Percentiles rank a stretch among this genome's conserved stretches.
Evolutionary conservation across 2,329 filamentous ascomycete genomes (phyloP).

Genomic region (Aquanectria penicillioides): DNA sequence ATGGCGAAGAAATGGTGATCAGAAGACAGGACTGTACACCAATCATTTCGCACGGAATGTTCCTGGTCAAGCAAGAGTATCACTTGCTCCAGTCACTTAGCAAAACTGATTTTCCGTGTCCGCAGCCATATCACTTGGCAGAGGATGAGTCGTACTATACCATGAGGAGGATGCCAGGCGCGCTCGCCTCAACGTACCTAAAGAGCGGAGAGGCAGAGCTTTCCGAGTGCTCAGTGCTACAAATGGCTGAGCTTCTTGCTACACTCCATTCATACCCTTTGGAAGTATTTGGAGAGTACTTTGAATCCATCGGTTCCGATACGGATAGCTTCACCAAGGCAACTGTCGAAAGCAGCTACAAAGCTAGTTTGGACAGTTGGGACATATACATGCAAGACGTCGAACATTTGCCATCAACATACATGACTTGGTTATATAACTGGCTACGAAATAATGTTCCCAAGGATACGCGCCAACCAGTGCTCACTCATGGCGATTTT

Average conservation of each 20-base stretch:
- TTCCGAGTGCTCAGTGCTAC: neutral
- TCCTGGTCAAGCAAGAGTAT: neutral
- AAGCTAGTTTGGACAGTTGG: neutral
- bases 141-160: slow-evolving; percentile 3
- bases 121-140: neutral
- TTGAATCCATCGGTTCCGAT: neutral
- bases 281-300: neutral
- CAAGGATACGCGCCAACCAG: neutral
- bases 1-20: neutral
- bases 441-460: slow-evolving; percentile 1
- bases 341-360: neutral
- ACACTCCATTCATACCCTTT: neutral
- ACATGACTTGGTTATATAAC: neutral
- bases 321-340: neutral
- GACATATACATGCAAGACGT: neutral
- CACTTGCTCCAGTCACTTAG: neutral
- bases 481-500: slow-evolving; percentile 8
- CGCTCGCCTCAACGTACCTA: neutral
- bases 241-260: neutral
- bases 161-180: neutral
- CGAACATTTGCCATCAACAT: slow-evolving; percentile 3
- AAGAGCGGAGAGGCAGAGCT: neutral
- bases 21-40: neutral
- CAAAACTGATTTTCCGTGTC: slow-evolving; percentile 11
- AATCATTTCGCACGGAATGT: neutral